A percentile compares a stretch with the other conserved stretches of the same genome.
Conservation (phyloP, 2,329 filamentous ascomycete species). For the Pseudofabraea citricarpa region DNA sequence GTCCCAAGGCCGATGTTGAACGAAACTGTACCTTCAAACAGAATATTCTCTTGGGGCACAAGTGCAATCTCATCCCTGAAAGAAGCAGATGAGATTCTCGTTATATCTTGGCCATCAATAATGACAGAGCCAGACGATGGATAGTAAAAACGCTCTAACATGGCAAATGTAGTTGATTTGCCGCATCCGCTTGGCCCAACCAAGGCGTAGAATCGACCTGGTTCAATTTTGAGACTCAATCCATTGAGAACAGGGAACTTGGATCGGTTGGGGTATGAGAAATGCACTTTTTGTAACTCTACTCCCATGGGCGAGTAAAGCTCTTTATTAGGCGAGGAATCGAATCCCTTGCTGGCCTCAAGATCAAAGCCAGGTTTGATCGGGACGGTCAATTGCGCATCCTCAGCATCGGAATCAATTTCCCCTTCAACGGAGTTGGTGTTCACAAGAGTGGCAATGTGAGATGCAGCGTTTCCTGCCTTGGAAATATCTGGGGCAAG, state of each 20-base stretch:
- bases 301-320: constrained; percentile 31
- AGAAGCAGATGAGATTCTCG: constrained; percentile 32
- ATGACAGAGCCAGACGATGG: constrained; percentile 24
- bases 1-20: constrained; percentile 54
- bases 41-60: constrained; percentile 52
- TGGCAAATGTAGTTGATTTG: constrained; percentile 60
- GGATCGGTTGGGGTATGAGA: constrained; percentile 57
- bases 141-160: constrained; percentile 46
- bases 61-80: constrained; percentile 51
- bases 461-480: constrained; percentile 54
- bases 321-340: constrained; percentile 15
- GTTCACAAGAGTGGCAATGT: constrained; percentile 48
- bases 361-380: no score
- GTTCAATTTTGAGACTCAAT: constrained; percentile 50
- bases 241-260: constrained; percentile 51
- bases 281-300: constrained; percentile 53
- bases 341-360: constrained; percentile 37
- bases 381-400: no score
- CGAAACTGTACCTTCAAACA: constrained; percentile 50
- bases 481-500: constrained; percentile 68
- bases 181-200: constrained; percentile 63
- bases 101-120: constrained; percentile 34
- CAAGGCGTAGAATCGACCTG: constrained; percentile 58
- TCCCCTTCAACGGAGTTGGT: constrained; percentile 30
- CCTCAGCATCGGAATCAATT: constrained; percentile 14